Conservation (phyloP, 129 eudicot species). For the Apium graveolens region DNA sequence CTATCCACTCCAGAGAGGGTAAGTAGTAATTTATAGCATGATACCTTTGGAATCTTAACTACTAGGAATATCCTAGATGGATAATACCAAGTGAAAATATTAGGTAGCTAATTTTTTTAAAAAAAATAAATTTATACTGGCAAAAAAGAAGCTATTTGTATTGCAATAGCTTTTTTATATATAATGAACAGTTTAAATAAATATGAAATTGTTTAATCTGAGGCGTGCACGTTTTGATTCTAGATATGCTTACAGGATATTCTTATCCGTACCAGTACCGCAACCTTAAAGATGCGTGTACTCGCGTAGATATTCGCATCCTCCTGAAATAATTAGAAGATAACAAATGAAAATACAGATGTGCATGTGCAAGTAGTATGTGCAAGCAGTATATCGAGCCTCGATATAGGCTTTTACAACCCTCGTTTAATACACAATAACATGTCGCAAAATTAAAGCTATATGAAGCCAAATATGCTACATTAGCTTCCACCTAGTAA, state of each 20-base stretch:
- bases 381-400: too few species aligned
- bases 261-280: conserved; percentile 7
- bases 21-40: background rate
- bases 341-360: background rate
- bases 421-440: background rate
- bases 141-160: background rate
- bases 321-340: background rate
- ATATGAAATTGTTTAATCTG: background rate
- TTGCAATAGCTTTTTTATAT: background rate
- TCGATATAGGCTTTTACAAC: background rate
- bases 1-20: background rate
- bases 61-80: background rate
- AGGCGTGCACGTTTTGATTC: conserved; percentile 3
- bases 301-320: background rate
- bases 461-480: too few species aligned
- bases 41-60: background rate
- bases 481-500: conserved; percentile 2
- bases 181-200: background rate
- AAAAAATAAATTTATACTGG: background rate
- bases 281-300: background rate
- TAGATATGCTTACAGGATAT: background rate
- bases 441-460: too few species aligned
- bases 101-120: background rate
- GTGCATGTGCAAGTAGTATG: background rate
- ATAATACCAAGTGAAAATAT: background rate